A percentile compares a stretch with the other conserved stretches of the same genome.
phyloP scores from a whole-genome alignment of 1,139 yeast species.

The Hemisphaericaspora lyxosophila region DNA sequence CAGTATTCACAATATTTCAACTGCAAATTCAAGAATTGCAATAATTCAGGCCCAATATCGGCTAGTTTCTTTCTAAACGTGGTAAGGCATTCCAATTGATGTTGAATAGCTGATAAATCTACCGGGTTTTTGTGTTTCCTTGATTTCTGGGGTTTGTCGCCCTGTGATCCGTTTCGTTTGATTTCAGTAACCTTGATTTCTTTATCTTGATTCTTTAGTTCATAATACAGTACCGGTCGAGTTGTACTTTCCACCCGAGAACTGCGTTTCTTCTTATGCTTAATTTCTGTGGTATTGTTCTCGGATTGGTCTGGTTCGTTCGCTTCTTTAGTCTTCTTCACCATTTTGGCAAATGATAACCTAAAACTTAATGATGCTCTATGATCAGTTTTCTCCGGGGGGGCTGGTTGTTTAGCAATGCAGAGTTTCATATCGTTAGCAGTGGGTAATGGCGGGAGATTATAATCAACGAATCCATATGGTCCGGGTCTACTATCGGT shows the following conservation, averaged over 20 bases:
- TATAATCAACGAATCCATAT: conserved; percentile 10
- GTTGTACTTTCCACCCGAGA: neutral
- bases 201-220: neutral
- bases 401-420: neutral
- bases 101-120: conserved; percentile 7
- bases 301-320: conserved; percentile 1
- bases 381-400: neutral
- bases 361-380: conserved; percentile 7
- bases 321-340: conserved; percentile 5
- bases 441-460: conserved; percentile 12
- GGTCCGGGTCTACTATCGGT: conserved; percentile 2
- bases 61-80: conserved; percentile 10
- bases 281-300: neutral
- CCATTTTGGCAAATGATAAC: conserved; percentile 10
- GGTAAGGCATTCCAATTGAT: conserved; percentile 10
- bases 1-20: conserved; percentile 12
- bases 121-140: neutral
- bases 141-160: neutral
- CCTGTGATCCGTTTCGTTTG: neutral
- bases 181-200: neutral
- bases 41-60: conserved; percentile 13
- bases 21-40: conserved; percentile 13
- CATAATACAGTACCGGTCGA: neutral
- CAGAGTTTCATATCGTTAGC: conserved; percentile 4
- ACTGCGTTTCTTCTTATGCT: neutral